Conservation (phyloP, 352 stramenopile species). For the Pythium rhizo-oryzae region DNA sequence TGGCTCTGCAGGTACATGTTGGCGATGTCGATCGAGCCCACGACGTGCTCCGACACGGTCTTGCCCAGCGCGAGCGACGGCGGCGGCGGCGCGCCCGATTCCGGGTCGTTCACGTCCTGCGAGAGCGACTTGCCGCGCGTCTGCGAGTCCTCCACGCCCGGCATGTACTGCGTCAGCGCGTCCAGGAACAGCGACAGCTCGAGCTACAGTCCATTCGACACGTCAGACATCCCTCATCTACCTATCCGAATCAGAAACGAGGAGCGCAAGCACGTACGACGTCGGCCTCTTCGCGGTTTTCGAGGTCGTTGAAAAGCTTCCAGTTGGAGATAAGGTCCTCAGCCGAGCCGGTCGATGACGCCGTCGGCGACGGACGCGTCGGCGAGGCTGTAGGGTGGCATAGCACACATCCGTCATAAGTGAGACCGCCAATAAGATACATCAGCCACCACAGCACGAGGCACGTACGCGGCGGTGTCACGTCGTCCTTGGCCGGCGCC, state of each 20-base stretch:
- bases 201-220: slow-evolving; percentile 38
- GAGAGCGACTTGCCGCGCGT: slow-evolving; percentile 25
- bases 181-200: slow-evolving; percentile 81
- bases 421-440: neutral
- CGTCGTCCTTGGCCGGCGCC: slow-evolving; percentile 8
- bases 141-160: slow-evolving; percentile 50
- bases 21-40: slow-evolving; percentile 80
- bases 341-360: slow-evolving; percentile 15
- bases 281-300: slow-evolving; percentile 84
- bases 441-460: neutral
- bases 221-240: neutral
- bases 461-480: slow-evolving; percentile 25
- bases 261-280: slow-evolving; percentile 45
- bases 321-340: slow-evolving; percentile 81
- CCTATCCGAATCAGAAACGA: slow-evolving; percentile 9
- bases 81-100: slow-evolving; percentile 18
- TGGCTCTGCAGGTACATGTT: slow-evolving; percentile 81
- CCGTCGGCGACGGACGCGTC: slow-evolving; percentile 22
- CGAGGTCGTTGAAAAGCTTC: slow-evolving; percentile 88
- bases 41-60: slow-evolving; percentile 60
- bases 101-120: slow-evolving; percentile 17
- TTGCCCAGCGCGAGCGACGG: slow-evolving; percentile 36
- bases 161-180: slow-evolving; percentile 77
- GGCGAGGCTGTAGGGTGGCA: slow-evolving; percentile 19
- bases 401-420: neutral